phyloP scores from a whole-genome alignment of 192 early-diverging fungal genomes.

The Mortierella hygrophila region DNA sequence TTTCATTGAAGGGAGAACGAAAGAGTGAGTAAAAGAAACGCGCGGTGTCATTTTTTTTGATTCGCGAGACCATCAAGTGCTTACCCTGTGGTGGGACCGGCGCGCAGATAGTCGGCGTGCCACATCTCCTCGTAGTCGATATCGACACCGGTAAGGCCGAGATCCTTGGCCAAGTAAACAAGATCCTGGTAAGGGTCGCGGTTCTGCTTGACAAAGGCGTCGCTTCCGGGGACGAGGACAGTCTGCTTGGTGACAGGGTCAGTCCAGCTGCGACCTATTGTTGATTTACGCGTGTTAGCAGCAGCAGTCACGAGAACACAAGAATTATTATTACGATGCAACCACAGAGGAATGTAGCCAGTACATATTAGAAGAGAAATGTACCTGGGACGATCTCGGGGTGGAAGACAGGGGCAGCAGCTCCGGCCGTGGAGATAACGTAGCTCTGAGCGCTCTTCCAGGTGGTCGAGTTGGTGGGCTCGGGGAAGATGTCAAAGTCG shows the following conservation, averaged over 20 bases:
- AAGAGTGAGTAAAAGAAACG: background rate
- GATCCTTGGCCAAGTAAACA: slow-evolving; percentile 53
- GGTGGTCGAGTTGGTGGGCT: slow-evolving; percentile 47
- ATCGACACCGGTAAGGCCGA: slow-evolving; percentile 53
- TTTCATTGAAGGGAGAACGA: background rate
- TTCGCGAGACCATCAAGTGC: background rate
- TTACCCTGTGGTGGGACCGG: slow-evolving; percentile 22
- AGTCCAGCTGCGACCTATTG: slow-evolving; percentile 24
- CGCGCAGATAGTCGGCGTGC: slow-evolving; percentile 17
- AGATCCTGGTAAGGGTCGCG: slow-evolving; percentile 55
- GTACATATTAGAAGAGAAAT: background rate
- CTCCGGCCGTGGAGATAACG: slow-evolving; percentile 31
- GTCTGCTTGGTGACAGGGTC: slow-evolving; percentile 40
- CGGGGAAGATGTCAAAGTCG: slow-evolving; percentile 58
- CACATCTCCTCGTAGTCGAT: slow-evolving; percentile 43
- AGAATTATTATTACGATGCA: background rate
- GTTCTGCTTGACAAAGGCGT: slow-evolving; percentile 38
- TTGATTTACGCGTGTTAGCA: background rate
- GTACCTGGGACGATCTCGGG: slow-evolving; percentile 46
- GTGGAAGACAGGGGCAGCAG: slow-evolving; percentile 37
- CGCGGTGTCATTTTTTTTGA: background rate
- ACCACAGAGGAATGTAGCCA: background rate
- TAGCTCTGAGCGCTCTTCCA: slow-evolving; percentile 45
- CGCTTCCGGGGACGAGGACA: slow-evolving; percentile 43
- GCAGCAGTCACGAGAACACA: background rate